Base-by-base conservation (phyloP, 495 filamentous ascomycete species). In the Talaromyces thailandensis region DNA sequence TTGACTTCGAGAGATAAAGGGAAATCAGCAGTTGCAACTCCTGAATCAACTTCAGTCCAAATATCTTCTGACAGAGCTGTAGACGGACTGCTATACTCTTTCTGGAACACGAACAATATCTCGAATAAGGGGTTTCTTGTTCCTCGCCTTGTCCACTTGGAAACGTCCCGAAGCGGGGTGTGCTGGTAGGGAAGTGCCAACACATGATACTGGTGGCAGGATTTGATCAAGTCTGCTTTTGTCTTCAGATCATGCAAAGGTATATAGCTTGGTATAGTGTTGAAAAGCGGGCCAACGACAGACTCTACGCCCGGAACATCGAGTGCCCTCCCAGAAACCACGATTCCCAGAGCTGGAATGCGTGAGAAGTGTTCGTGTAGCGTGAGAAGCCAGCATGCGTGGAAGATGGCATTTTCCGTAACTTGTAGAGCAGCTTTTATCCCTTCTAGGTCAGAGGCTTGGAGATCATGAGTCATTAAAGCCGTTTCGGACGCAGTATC, bases 201-300 rank as follows among this genome's bases (percentile, higher is more conserved):
- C 4, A 79, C 77, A 69, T 89, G 88, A 67, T 83, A 87, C 1
- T 81, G 71, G 63, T 91, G 87, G 64, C 85, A 84, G 52, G 69
- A 70, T 18, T 67, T 71, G 23, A 88, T 70, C 2, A 88, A 64
- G 1, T 77, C 75, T 12, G 69, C 63, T 79, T 81, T 86, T 8
- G 73, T 84, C 16, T 79, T 74, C n/a, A 72, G 56, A 16, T 72
- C 64, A 26, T 74, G 67, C 8, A 82, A 60, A 8, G 79, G 69
- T 12, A 86, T 69, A 40, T 79, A 73, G 67, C 87, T 88, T 7
- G 93, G 90, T 0, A 96, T 76, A 0, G 93, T 96, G 71, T 97
- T 98, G 79, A 98, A 96, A 4, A 96, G 71, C 0, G 93, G 93
- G 0, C 94, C 94, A 58, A 93, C 82, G 7, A 88, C 81, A 8